Percentiles rank a stretch among this genome's conserved stretches.
These are phyloP conservation scores for Saccharum officinarum DNA, from an alignment of 176 grass and related monocot genomes.

Conservation along the genomic window DNA sequence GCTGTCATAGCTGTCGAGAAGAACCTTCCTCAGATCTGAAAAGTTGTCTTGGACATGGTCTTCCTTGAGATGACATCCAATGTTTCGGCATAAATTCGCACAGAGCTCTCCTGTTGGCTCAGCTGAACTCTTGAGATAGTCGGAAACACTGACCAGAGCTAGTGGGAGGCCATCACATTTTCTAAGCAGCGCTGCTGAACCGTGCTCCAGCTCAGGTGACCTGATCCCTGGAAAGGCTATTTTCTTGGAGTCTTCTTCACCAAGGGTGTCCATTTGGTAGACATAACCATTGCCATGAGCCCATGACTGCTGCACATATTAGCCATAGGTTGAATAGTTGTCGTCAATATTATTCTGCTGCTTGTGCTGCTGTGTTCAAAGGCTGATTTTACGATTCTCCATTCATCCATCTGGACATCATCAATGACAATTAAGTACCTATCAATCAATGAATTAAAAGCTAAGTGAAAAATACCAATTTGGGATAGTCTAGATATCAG, in stretches of 20 bases:
- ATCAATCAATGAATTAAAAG: neutral
- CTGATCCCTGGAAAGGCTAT: neutral
- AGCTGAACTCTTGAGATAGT: conserved; percentile 27
- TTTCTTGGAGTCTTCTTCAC: conserved; percentile 30
- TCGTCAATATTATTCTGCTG: conserved; percentile 44
- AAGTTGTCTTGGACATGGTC: conserved; percentile 11
- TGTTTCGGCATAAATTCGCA: conserved; percentile 17
- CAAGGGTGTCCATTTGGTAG: conserved; percentile 30
- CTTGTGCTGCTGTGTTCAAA: conserved; percentile 16
- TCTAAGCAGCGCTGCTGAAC: neutral
- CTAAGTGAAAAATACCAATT: neutral
- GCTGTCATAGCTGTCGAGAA: conserved; percentile 27
- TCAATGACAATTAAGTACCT: conserved; percentile 48
- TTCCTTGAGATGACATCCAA: conserved; percentile 29
- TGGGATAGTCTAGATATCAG: neutral
- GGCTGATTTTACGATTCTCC: neutral
- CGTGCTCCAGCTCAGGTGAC: conserved; percentile 13
- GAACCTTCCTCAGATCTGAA: conserved; percentile 15
- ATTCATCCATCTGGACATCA: conserved; percentile 26
- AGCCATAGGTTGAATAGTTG: neutral
- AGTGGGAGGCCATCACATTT: conserved; percentile 45
- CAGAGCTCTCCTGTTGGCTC: conserved; percentile 27
- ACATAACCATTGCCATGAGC: conserved; percentile 37
- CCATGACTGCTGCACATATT: conserved; percentile 33
- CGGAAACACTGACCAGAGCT: conserved; percentile 32